phyloP scores from a whole-genome alignment of 1,284 basidiomycete genomes.

The Blastosporella zonata region DNA sequence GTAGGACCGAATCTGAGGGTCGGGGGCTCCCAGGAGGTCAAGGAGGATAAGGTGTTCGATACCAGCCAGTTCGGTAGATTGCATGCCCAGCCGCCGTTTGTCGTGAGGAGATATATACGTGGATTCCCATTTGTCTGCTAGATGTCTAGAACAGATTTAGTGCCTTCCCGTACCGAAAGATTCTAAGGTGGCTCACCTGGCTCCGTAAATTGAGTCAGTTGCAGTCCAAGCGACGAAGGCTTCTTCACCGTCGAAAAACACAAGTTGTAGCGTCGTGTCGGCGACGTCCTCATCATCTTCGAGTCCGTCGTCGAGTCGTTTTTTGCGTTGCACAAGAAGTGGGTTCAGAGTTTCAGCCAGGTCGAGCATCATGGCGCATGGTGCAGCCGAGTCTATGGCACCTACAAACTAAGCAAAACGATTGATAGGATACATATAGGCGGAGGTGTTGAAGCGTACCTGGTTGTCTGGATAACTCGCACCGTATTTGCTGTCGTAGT shows the following conservation, averaged over 20 bases:
- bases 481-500: constrained; percentile 96
- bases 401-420: constrained; percentile 83
- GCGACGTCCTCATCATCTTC: constrained; percentile 76
- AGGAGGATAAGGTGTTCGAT: constrained; percentile 90
- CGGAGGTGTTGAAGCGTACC: constrained; percentile 40
- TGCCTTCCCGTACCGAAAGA: constrained; percentile 3
- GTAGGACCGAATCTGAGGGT: constrained; percentile 74
- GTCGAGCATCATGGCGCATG: constrained; percentile 92
- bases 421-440: constrained; percentile 4
- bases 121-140: constrained; percentile 79
- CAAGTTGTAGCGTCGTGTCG: constrained; percentile 87
- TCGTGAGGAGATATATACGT: constrained; percentile 61
- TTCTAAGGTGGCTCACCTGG: constrained; percentile 49
- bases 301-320: constrained; percentile 51
- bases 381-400: constrained; percentile 95
- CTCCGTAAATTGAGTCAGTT: constrained; percentile 92
- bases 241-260: constrained; percentile 99
- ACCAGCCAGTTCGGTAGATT: constrained; percentile 64
- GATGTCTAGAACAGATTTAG: constrained; percentile 53
- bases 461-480: constrained; percentile 67
- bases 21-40: constrained; percentile 79
- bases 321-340: constrained; percentile 62
- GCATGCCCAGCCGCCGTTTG: constrained; percentile 57
- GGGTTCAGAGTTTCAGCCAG: constrained; percentile 78
- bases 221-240: constrained; percentile 91